Evolutionary conservation across 164 flowering plant species (phyloP).

Genomic region (Houttuynia cordata): DNA sequence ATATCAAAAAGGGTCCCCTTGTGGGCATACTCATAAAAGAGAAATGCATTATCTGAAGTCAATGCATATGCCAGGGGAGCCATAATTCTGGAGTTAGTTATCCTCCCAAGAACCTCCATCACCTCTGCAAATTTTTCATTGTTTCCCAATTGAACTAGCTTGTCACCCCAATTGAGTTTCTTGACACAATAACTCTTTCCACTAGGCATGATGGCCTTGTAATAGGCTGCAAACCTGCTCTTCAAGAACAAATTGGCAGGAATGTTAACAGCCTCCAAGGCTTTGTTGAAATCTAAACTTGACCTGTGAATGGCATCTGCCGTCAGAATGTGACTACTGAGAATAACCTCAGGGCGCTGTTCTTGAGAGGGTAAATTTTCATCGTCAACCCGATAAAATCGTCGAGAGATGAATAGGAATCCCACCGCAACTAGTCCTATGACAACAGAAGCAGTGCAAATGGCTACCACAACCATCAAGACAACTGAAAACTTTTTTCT

Average conservation of each 20-base stretch:
- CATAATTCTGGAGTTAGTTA: conserved; percentile 59
- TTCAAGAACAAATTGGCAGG: conserved; percentile 34
- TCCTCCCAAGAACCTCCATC: conserved; percentile 44
- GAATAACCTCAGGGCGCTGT: conserved; percentile 25
- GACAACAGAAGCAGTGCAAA: conserved; percentile 20
- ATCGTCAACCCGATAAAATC: conserved; percentile 23
- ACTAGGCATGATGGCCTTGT: conserved; percentile 59
- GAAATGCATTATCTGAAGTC: conserved; percentile 46
- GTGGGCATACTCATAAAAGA: conserved; percentile 46
- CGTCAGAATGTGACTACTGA: conserved; percentile 35
- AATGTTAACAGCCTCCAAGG: conserved; percentile 41
- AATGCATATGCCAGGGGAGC: conserved; percentile 60
- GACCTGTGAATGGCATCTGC: conserved; percentile 35
- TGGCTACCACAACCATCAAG: conserved; percentile 17
- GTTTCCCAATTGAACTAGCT: conserved; percentile 45
- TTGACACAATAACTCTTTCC: conserved; percentile 54
- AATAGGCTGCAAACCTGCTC: conserved; percentile 57
- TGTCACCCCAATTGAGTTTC: conserved; percentile 67
- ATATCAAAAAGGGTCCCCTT: conserved; percentile 52
- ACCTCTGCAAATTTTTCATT: conserved; percentile 44
- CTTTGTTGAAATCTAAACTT: conserved; percentile 38
- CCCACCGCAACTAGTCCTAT: conserved; percentile 12
- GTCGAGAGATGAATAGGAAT: conserved; percentile 22
- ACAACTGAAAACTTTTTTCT: conserved; percentile 20
- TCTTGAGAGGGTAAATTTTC: conserved; percentile 18